Evolutionary conservation across 208 protist genomes (phyloP).

Genomic region (Trypanosoma avium): DNA sequence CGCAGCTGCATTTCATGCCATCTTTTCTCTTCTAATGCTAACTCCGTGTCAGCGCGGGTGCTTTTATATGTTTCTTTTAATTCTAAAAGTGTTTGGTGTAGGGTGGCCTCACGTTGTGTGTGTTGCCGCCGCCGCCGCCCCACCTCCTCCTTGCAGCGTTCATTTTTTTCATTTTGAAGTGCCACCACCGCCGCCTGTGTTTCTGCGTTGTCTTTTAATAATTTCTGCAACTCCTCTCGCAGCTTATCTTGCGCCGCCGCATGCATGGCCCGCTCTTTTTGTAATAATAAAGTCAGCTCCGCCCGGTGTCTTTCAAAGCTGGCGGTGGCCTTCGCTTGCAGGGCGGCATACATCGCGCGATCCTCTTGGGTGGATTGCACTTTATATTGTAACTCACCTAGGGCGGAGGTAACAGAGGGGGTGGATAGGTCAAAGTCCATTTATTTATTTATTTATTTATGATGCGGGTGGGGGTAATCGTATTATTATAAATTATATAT

Average conservation of each 20-base stretch:
- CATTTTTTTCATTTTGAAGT: constrained; percentile 30
- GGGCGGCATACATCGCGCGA: constrained; percentile 36
- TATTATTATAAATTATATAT: not conserved
- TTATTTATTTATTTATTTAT: too few species aligned
- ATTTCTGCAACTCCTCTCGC: constrained; percentile 34
- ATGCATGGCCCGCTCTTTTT: constrained; percentile 68
- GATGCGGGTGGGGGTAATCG: too few species aligned
- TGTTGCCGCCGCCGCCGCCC: constrained; percentile 21
- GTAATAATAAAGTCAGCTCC: constrained; percentile 64
- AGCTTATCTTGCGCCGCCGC: constrained; percentile 53
- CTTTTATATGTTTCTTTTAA: constrained; percentile 2
- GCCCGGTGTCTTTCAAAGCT: constrained; percentile 69
- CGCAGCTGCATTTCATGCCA: constrained; percentile 31
- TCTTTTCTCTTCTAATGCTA: constrained; percentile 15
- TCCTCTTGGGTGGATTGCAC: constrained; percentile 57
- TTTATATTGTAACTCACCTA: constrained; percentile 46
- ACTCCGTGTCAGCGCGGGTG: not conserved
- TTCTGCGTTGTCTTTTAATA: constrained; percentile 35
- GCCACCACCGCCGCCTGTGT: constrained; percentile 26
- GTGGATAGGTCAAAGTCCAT: constrained; percentile 37
- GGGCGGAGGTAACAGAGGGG: constrained; percentile 29
- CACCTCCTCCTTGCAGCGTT: constrained; percentile 9
- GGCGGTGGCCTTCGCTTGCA: constrained; percentile 39
- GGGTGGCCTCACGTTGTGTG: constrained; percentile 17
- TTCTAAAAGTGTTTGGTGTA: constrained; percentile 6